Base-by-base conservation (phyloP, 345 rosid genomes). In the Salix brachista region DNA sequence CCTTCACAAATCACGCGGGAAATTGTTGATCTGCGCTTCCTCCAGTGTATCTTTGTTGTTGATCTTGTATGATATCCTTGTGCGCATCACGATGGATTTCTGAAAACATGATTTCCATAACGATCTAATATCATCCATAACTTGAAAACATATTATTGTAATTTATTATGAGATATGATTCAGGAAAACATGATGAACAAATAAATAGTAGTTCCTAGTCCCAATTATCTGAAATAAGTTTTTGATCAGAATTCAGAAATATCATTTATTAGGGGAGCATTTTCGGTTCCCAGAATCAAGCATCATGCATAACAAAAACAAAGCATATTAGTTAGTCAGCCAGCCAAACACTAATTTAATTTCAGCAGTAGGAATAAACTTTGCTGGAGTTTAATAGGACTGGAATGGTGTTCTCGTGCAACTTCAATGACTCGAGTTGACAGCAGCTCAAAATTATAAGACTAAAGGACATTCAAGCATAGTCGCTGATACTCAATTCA, bases 1-100 rank as follows among this genome's bases (percentile, higher is more conserved):
- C 69, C 75, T 79, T 96, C 89, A 93, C 83, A 96, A 89, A 21
- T 78, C 90, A 9, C 82, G 92, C 72, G 99, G 99, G 87, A 96
- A 93, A 80, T 88, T 89, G 87, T 67, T 93, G 85, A 96, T 83
- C 81, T 96, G 98, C 65, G 96, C 99, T 90, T 90, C 95, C 87
- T 96, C 99, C 84, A 96, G 78, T 64, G 84, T 84, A 84, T 91
- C 97, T 84, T 91, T 91, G 78, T 82, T 84, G 72, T 93, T 87
- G 81, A 85, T 56, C 85, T 93, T 93, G 90, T 96, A 96, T 36
- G 94, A 89, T 79, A 93, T 91, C 92, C 95, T 90, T 79, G 88
- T 81, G 28, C 98, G 93, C 98, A 96, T 93, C 79, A 96, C 90
- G 65, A 93, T 92, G 58, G 95, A 81, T 92, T 93, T 96, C 99